Percentiles rank a stretch among this genome's conserved stretches.
Conservation (phyloP, 2,329 filamentous ascomycete species). For the Didymella keratinophila region DNA sequence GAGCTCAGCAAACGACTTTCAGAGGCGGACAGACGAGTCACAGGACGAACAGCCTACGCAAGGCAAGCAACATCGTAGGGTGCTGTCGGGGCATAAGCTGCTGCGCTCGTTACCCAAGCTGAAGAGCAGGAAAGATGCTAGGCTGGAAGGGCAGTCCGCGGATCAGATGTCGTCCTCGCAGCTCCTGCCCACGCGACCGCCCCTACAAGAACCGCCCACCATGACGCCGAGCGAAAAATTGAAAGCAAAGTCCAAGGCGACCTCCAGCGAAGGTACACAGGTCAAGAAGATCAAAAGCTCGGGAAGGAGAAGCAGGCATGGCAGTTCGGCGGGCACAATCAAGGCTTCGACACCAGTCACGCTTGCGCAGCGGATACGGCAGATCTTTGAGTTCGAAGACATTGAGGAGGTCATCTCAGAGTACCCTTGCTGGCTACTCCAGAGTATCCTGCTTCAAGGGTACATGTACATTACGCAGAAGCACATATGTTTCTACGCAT, state of each 20-base stretch:
- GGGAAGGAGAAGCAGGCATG: constrained; percentile 38
- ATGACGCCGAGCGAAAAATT: constrained; percentile 21
- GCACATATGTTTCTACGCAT: constrained; percentile 97
- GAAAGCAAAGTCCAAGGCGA: constrained; percentile 33
- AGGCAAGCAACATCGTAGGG: constrained; percentile 61
- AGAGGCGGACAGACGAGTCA: constrained; percentile 19
- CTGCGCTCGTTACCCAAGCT: constrained; percentile 71
- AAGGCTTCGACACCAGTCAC: constrained; percentile 57
- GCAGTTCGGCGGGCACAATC: constrained; percentile 28
- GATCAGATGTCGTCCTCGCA: constrained; percentile 62
- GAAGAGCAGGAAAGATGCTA: constrained; percentile 44
- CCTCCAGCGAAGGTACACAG: constrained; percentile 33
- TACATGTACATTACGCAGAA: constrained; percentile 94
- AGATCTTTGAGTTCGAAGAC: constrained; percentile 71
- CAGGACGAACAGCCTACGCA: constrained; percentile 29
- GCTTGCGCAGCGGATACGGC: constrained; percentile 75
- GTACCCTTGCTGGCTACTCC: constrained; percentile 91
- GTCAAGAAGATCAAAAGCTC: constrained; percentile 33
- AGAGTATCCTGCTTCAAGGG: constrained; percentile 89
- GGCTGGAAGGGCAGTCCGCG: constrained; percentile 28
- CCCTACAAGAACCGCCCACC: constrained; percentile 27
- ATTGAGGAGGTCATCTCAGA: constrained; percentile 89
- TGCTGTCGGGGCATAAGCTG: constrained; percentile 70
- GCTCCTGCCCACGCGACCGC: constrained; percentile 45
- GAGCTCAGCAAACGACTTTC: constrained; percentile 46